Conservation (phyloP, 805 yeast genomes). For the Scheffersomyces stipitis region DNA sequence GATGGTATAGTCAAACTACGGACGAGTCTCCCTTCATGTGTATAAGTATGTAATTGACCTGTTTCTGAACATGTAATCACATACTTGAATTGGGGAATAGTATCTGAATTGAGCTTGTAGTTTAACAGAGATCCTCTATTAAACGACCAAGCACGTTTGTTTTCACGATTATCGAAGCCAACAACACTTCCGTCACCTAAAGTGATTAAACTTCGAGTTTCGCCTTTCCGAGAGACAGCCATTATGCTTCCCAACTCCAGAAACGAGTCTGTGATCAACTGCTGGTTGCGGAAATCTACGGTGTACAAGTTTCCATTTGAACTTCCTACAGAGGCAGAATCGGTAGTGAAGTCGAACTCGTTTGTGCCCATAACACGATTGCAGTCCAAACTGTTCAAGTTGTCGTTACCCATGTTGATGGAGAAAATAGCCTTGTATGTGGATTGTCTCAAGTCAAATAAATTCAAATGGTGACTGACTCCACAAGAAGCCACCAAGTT, state of each 20-base stretch:
- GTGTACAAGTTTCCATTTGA: slow-evolving; percentile 20
- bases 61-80: no score
- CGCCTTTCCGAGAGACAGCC: slow-evolving; percentile 1
- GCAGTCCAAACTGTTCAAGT: slow-evolving; percentile 20
- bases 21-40: no score
- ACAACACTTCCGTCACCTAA: slow-evolving; percentile 10
- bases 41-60: no score
- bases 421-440: slow-evolving; percentile 11
- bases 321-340: slow-evolving; percentile 16
- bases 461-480: slow-evolving; percentile 17
- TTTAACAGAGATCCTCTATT: not conserved
- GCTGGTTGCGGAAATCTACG: slow-evolving; percentile 22
- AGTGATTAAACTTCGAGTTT: slow-evolving; percentile 2
- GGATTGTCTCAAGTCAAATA: slow-evolving; percentile 23
- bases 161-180: slow-evolving; percentile 3
- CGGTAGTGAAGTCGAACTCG: slow-evolving; percentile 1
- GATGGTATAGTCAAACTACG: no score
- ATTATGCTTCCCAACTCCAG: slow-evolving; percentile 8
- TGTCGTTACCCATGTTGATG: slow-evolving; percentile 21
- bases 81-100: no score
- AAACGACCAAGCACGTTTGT: not conserved
- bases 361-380: not conserved
- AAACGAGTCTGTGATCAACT: slow-evolving; percentile 9
- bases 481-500: slow-evolving; percentile 26
- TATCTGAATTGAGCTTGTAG: slow-evolving; percentile 9